Base-by-base conservation (phyloP, 2,329 filamentous ascomycete species). In the Daldinia sp. region DNA sequence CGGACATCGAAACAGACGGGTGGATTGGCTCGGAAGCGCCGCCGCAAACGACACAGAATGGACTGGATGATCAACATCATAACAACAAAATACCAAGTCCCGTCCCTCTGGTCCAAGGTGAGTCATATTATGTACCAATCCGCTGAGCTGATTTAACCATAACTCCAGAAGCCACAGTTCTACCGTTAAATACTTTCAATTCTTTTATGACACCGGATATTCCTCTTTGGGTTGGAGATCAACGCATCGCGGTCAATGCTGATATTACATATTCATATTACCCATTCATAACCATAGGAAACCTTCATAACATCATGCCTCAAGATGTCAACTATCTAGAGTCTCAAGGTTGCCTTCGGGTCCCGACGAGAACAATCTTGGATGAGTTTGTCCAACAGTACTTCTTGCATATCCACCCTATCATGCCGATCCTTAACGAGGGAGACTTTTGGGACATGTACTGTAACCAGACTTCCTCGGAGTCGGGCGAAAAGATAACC, bases 311-410 rank as follows among this genome's bases (percentile, higher is more conserved):
- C 59, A 79, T 83, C 54, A 79, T 82, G 55, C 79, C 80, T 0
- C 82, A 84, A 69, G 84, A 86, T 70, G 79, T 84, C 66, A 82
- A 81, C 65, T 85, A 82, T 67, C 77, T 86, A 39, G 80, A 82
- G 55, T 77, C 80, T 0, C 83, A 86, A 67, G 81, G 82, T 4
- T 85, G 83, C 68, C 76, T 86, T 1, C 79, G 80, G 18, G 75
- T 86, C 6, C 84, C 84, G 0, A 81, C 78, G 0, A 76, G 78
- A 23, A 65, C 76, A 0, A 76, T 83, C 1, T 74, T 85, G 0
- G 81, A 85, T 58, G 82, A 84, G 56, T 85, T 87, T 64, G 78
- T 86, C 4, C 79, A 82, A 70, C 81, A 84, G 55, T 84, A 83
- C 68, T 84, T 84, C 62, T 73, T 84, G 12, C 82, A 84, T 60